A percentile compares a stretch with the other conserved stretches of the same genome.
Evolutionary conservation across 441 rosid genomes (phyloP).

Genomic region (Eutrema salsugineum): DNA sequence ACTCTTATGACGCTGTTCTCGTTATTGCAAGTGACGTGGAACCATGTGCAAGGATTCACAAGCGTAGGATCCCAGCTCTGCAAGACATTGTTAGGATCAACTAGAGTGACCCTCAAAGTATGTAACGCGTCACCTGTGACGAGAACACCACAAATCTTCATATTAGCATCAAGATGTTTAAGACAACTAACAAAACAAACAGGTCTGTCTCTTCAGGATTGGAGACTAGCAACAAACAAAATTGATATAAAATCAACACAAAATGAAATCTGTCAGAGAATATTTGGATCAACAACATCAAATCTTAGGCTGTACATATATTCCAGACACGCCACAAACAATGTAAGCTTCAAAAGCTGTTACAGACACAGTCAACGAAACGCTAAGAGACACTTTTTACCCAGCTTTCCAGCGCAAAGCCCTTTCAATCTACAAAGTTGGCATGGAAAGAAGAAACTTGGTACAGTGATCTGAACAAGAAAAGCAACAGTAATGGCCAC

Average conservation of each 20-base stretch:
- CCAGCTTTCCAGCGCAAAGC: not conserved
- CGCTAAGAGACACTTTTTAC: not conserved
- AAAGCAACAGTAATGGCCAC: conserved; percentile 9
- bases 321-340: not conserved
- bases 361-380: not conserved
- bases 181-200: not conserved
- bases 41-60: conserved; percentile 99
- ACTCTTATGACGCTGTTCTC: conserved; percentile 96
- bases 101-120: conserved; percentile 61
- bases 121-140: conserved; percentile 92
- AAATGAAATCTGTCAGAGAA: not conserved
- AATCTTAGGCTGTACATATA: not conserved
- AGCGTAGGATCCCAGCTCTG: conserved; percentile 99
- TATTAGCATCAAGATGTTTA: not conserved
- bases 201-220: not conserved
- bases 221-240: not conserved
- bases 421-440: not conserved
- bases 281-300: not conserved
- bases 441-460: conserved; percentile 5
- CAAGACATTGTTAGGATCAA: conserved; percentile 85
- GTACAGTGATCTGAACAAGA: conserved; percentile 4
- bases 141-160: conserved; percentile 11
- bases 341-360: not conserved
- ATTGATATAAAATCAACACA: not conserved
- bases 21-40: conserved; percentile 93